Base-by-base conservation (phyloP, 2,329 filamentous ascomycete genomes). In the Penicillium sp. region DNA sequence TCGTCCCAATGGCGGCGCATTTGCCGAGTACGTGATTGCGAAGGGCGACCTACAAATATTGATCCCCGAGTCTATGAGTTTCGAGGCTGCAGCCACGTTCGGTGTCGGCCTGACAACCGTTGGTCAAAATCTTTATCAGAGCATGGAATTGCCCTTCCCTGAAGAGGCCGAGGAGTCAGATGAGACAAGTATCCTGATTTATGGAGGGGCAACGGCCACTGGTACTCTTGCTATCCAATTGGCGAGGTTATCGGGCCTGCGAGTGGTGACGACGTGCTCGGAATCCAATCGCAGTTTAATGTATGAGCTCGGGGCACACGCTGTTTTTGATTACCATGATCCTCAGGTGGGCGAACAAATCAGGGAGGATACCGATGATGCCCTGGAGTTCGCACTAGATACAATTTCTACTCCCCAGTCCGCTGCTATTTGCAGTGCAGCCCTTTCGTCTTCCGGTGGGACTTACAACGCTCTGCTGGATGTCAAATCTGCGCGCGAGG, bases 41-140 rank as follows among this genome's bases (percentile, higher is more conserved):
- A 79, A 77, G 52, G 75, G 67, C 3, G 75, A 75, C 42, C 50
- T 78, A 1, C 65, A 71, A 44, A 63, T 74, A 20, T 68, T 69
- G 40, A 63, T 80, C 8, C 71, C 75, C 0, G 68, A 75, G 5
- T 62, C 55, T 37, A 52, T 80, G 49, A 71, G 65, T 27, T 73
- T 74, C 45, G 74, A 78, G 49, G 72, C 77, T 11, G 78, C 76
- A 1, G 66, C 74, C 1, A 79, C 77, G 0, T 58, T 80, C 3
- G 74, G 76, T 1, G 69, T 77, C 0, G 77, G 74, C 2, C 60
- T 80, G 40, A 67, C 67, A 2, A 80, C 77, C 7, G 72, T 77
- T 7, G 76, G 71, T 1, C 77, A 80, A 42, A 64, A 61, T 14
- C 51, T 71, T 7, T 71, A 66, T 49, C 61, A 68, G 40, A 51